phyloP scores from a whole-genome alignment of 2,329 filamentous ascomycete species.

The Nothophoma quercina region DNA sequence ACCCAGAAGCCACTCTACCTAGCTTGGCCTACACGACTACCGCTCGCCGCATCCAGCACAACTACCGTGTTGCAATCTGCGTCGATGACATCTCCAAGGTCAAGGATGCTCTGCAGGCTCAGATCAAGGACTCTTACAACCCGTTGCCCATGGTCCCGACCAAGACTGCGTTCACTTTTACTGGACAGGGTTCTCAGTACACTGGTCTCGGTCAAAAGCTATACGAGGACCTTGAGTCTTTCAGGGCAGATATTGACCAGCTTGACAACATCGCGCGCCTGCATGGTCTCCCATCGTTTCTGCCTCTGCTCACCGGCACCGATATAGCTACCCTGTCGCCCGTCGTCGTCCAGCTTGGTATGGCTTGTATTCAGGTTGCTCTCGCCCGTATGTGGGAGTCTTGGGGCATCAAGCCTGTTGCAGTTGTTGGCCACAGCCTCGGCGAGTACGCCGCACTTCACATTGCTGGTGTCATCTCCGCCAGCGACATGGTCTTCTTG shows the following conservation, averaged over 20 bases:
- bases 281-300: constrained; percentile 58
- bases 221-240: constrained; percentile 57
- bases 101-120: constrained; percentile 54
- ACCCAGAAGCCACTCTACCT: constrained; percentile 55
- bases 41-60: constrained; percentile 62
- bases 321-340: constrained; percentile 60
- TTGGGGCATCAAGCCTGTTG: constrained; percentile 62
- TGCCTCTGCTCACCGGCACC: constrained; percentile 58
- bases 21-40: constrained; percentile 62
- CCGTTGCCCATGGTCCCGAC: constrained; percentile 61
- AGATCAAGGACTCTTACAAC: constrained; percentile 59
- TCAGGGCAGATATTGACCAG: constrained; percentile 59
- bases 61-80: constrained; percentile 59
- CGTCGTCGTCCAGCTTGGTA: constrained; percentile 61
- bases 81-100: constrained; percentile 58
- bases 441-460: constrained; percentile 78
- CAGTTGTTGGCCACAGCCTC: constrained; percentile 66
- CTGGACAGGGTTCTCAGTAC: constrained; percentile 62
- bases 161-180: constrained; percentile 61
- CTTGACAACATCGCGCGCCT: constrained; percentile 57
- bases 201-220: constrained; percentile 59
- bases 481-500: constrained; percentile 74
- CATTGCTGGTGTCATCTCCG: constrained; percentile 73
- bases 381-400: constrained; percentile 61
- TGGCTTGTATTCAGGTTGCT: constrained; percentile 62